phyloP scores from a whole-genome alignment of 768 basidiomycete species.

The Auricularia cornea region DNA sequence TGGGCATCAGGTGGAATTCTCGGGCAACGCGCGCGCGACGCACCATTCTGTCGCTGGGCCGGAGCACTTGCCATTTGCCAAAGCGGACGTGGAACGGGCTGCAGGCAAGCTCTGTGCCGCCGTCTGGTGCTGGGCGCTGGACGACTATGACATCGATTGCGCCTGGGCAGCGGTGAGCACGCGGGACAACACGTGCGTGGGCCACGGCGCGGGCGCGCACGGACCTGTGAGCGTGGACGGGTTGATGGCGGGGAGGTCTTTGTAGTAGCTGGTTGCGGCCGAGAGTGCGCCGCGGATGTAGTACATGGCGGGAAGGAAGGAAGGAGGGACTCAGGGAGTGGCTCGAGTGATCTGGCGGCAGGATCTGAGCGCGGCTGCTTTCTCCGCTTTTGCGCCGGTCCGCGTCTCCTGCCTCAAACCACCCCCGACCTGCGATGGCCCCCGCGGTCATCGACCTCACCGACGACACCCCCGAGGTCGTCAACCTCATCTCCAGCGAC shows the following conservation, averaged over 20 bases:
- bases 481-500: background rate
- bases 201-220: background rate
- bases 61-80: slow-evolving; percentile 92
- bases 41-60: slow-evolving; percentile 91
- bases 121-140: slow-evolving; percentile 55
- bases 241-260: slow-evolving; percentile 77
- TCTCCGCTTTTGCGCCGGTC: background rate
- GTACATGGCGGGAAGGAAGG: slow-evolving; percentile 46
- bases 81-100: slow-evolving; percentile 97
- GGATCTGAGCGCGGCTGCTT: background rate
- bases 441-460: background rate
- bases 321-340: background rate
- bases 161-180: slow-evolving; percentile 30
- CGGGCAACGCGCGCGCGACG: slow-evolving; percentile 8
- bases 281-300: slow-evolving; percentile 80
- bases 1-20: background rate
- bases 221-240: slow-evolving; percentile 77
- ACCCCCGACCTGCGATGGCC: background rate
- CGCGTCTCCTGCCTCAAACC: background rate
- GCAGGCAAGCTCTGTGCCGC: slow-evolving; percentile 67
- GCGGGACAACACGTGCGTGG: background rate
- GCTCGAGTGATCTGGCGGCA: too few relatives aligned
- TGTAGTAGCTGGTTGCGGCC: slow-evolving; percentile 85
- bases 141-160: slow-evolving; percentile 99
- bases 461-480: background rate